These are phyloP conservation scores for Saccharomycopsis crataegensis DNA, from an alignment of 1,139 yeast genomes.

Conservation along the genomic window DNA sequence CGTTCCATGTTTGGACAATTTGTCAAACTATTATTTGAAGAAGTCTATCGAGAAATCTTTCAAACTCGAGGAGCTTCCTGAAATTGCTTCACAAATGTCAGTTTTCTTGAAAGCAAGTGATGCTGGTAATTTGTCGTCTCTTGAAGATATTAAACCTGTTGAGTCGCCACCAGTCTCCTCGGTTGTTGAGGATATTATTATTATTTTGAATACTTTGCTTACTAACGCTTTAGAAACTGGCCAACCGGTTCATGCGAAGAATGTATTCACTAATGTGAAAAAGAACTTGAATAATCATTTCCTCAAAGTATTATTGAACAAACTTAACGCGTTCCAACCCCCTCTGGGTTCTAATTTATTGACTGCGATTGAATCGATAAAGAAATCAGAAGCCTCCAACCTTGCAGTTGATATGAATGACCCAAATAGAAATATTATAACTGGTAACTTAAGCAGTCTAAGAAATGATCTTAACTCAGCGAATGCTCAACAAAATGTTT, in stretches of 20 bases:
- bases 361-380: constrained; percentile 17
- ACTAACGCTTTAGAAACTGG: constrained; percentile 57
- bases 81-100: constrained; percentile 17
- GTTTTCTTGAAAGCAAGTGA: not conserved
- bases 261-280: constrained; percentile 35
- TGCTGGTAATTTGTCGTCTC: not conserved
- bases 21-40: constrained; percentile 62
- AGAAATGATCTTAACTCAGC: not conserved
- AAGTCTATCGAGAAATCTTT: constrained; percentile 80
- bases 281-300: constrained; percentile 42
- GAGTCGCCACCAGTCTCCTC: constrained; percentile 60
- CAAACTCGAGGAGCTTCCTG: constrained; percentile 70
- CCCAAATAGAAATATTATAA: constrained; percentile 14
- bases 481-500: not conserved
- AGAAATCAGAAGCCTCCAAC: constrained; percentile 9
- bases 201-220: constrained; percentile 62
- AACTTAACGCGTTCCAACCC: constrained; percentile 51
- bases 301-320: constrained; percentile 39
- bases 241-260: constrained; percentile 45
- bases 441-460: constrained; percentile 15
- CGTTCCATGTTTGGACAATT: constrained; percentile 54
- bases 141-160: constrained; percentile 25
- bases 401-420: constrained; percentile 14
- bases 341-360: constrained; percentile 33
- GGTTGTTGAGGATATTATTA: constrained; percentile 75